Evolutionary conservation across 305 asterid species (phyloP).

Genomic region (Solanum hybrid): DNA sequence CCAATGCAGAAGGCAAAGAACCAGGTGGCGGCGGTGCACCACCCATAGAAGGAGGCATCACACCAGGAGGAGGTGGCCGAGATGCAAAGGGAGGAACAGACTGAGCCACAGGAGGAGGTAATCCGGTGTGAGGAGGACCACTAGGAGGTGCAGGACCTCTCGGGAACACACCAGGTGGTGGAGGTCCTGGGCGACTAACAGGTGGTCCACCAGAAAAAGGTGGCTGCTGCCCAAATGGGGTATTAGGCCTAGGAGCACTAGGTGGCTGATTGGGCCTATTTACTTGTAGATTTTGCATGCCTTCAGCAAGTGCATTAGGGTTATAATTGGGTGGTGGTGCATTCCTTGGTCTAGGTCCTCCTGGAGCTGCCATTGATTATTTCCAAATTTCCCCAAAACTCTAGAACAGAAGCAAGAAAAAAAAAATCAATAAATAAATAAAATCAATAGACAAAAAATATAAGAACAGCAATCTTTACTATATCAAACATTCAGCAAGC

Average conservation of each 20-base stretch:
- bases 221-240: conserved; percentile 77
- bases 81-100: conserved; percentile 47
- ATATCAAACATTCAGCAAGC: neutral
- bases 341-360: conserved; percentile 80
- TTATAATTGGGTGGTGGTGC: conserved; percentile 57
- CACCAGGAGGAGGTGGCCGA: conserved; percentile 66
- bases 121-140: conserved; percentile 29
- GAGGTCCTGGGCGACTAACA: conserved; percentile 52
- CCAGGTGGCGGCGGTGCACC: conserved; percentile 32
- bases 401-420: neutral
- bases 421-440: neutral
- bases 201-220: conserved; percentile 42
- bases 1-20: conserved; percentile 20
- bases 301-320: conserved; percentile 63
- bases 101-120: conserved; percentile 52
- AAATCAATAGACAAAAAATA: neutral
- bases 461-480: neutral
- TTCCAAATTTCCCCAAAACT: neutral
- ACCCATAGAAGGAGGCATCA: conserved; percentile 40
- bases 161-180: conserved; percentile 64
- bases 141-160: conserved; percentile 30
- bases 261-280: conserved; percentile 31
- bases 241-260: conserved; percentile 45
- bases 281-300: conserved; percentile 76
- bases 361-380: conserved; percentile 66